Percentiles rank a stretch among this genome's conserved stretches.
phyloP scores from a whole-genome alignment of 768 basidiomycete genomes.

The Lactarius psammicola region DNA sequence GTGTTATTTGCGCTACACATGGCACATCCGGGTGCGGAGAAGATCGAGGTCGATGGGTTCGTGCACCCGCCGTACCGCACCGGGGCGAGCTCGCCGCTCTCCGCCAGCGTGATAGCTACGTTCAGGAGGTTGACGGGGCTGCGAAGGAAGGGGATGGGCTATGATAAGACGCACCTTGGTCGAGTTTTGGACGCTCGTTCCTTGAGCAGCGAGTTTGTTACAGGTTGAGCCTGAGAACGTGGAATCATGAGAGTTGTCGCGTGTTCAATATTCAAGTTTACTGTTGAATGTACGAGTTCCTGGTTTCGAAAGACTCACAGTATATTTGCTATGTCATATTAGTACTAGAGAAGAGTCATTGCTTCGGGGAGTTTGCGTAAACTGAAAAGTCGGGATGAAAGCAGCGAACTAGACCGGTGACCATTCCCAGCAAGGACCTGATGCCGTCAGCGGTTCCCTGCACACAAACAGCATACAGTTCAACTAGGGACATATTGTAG shows the following conservation, averaged over 20 bases:
- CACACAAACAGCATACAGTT: background rate
- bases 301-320: no score
- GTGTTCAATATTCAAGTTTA: background rate
- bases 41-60: slow-evolving; percentile 7
- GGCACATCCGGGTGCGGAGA: slow-evolving; percentile 1
- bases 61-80: background rate
- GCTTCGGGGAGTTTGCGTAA: background rate
- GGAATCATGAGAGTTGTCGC: background rate
- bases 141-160: slow-evolving; percentile 9
- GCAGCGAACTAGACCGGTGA: no score
- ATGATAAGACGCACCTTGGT: background rate
- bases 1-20: slow-evolving; percentile 2
- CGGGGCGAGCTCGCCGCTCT: background rate
- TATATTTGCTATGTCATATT: no score
- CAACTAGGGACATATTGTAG: no score
- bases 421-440: no score
- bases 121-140: background rate
- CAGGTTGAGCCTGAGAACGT: background rate
- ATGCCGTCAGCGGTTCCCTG: background rate
- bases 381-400: background rate
- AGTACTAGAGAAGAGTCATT: background rate
- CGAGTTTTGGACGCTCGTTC: slow-evolving; percentile 1
- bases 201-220: background rate
- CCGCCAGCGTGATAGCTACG: background rate
- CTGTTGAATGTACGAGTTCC: no score